Conservation (phyloP, 805 yeast genomes). For the Pichia insulana region DNA sequence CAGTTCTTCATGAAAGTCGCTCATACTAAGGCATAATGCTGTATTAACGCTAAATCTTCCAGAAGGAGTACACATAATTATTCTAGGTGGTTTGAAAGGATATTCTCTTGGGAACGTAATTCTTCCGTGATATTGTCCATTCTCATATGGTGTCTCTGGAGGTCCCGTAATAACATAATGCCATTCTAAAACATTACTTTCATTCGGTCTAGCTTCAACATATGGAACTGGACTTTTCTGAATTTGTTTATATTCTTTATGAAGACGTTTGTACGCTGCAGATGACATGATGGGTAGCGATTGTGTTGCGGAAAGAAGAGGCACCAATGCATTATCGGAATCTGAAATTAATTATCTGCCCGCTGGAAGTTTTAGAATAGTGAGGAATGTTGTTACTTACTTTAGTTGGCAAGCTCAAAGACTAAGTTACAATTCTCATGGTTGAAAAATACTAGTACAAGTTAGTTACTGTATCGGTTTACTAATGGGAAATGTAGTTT, state of each 20-base stretch:
- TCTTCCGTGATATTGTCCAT: constrained; percentile 88
- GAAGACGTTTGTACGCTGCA: constrained; percentile 37
- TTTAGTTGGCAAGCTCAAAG: too few relatives aligned
- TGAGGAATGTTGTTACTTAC: too few relatives aligned
- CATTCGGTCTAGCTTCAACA: constrained; percentile 79
- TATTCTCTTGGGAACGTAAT: constrained; percentile 75
- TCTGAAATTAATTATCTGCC: too few relatives aligned
- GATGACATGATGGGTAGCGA: constrained; percentile 22
- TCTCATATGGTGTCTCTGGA: constrained; percentile 75
- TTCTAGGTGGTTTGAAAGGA: constrained; percentile 88
- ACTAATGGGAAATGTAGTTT: too few relatives aligned
- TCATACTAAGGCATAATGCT: constrained; percentile 81
- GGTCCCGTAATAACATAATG: constrained; percentile 91
- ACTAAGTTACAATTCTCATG: too few relatives aligned
- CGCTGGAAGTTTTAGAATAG: too few relatives aligned
- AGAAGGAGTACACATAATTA: constrained; percentile 81
- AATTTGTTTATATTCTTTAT: constrained; percentile 75
- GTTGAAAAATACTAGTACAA: too few relatives aligned
- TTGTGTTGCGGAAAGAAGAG: too few relatives aligned
- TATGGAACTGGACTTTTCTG: constrained; percentile 78
- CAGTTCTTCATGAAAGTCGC: constrained; percentile 87
- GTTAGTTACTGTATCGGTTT: too few relatives aligned
- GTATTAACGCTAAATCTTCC: constrained; percentile 80
- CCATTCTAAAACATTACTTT: constrained; percentile 84
- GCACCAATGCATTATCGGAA: too few relatives aligned